These are phyloP conservation scores for Geotrichum australiense DNA, from an alignment of 1,139 yeast species.

Conservation along the genomic window DNA sequence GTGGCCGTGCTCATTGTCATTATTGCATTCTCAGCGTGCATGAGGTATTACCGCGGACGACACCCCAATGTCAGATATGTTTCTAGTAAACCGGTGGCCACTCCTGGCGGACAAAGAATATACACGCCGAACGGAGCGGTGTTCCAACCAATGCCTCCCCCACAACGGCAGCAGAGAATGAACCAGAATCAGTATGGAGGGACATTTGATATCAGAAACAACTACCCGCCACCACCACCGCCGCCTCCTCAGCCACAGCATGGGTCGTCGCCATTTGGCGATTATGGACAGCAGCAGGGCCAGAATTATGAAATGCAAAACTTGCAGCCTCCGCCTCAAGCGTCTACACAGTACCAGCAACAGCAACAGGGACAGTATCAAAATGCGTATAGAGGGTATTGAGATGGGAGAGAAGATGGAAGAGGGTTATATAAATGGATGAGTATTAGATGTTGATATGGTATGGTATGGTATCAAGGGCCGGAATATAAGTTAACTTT, in stretches of 20 bases:
- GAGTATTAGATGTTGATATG: too few species aligned
- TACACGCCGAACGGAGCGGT: too few species aligned
- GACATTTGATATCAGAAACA: slow-evolving; percentile 1
- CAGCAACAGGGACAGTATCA: too few species aligned
- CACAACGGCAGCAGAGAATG: too few species aligned
- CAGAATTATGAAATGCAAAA: background rate
- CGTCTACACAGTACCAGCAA: too few species aligned
- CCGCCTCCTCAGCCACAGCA: slow-evolving; percentile 2
- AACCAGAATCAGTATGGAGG: slow-evolving; percentile 4
- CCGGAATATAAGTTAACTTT: background rate
- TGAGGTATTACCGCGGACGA: slow-evolving; percentile 10
- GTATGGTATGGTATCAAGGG: background rate
- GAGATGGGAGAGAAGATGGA: too few species aligned
- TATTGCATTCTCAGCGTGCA: slow-evolving; percentile 14
- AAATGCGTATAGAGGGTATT: too few species aligned
- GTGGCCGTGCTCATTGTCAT: slow-evolving; percentile 15
- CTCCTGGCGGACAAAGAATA: background rate
- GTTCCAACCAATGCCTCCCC: slow-evolving; percentile 10
- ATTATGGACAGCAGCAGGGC: background rate
- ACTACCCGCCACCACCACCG: slow-evolving; percentile 15
- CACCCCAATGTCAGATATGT: slow-evolving; percentile 4
- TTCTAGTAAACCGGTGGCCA: background rate
- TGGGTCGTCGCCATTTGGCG: too few species aligned
- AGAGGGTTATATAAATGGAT: too few species aligned
- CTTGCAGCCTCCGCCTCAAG: too few species aligned